These are phyloP conservation scores for Lodderomyces metapsilosis DNA, from an alignment of 1,139 yeast genomes.

Conservation along the genomic window DNA sequence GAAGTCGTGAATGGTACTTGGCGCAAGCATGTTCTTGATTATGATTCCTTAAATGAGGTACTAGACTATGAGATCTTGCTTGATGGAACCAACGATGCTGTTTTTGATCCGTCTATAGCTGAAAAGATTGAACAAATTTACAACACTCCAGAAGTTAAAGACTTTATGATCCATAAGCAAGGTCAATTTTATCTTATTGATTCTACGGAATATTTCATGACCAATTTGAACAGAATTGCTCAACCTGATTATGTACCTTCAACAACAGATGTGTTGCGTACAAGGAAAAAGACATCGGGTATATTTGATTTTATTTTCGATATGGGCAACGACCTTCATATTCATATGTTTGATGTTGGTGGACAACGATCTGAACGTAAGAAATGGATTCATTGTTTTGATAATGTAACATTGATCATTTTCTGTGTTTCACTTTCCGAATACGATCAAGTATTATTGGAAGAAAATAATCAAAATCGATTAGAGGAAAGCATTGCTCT, in stretches of 20 bases:
- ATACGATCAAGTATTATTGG: conserved; percentile 82
- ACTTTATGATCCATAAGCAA: conserved; percentile 58
- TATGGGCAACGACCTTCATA: conserved; percentile 67
- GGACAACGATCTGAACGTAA: conserved; percentile 92
- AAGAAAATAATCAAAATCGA: conserved; percentile 77
- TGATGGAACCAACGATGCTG: conserved; percentile 44
- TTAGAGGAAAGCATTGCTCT: conserved; percentile 81
- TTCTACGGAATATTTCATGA: conserved; percentile 78
- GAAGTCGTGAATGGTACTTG: conserved; percentile 1
- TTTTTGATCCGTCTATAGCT: conserved; percentile 46
- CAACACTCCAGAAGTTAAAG: conserved; percentile 53
- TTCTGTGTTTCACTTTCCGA: conserved; percentile 90
- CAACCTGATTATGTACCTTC: conserved; percentile 64
- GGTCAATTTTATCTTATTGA: conserved; percentile 84
- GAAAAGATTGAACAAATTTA: conserved; percentile 50
- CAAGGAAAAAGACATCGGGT: conserved; percentile 92
- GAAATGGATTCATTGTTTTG: conserved; percentile 95
- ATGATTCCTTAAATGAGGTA: conserved; percentile 47
- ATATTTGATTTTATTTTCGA: conserved; percentile 80
- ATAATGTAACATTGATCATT: conserved; percentile 83
- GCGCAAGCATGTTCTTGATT: conserved; percentile 25
- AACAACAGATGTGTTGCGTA: conserved; percentile 75
- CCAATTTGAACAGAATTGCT: conserved; percentile 63
- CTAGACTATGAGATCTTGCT: conserved; percentile 49
- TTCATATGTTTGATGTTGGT: conserved; percentile 90